Conservation (phyloP, 2,329 filamentous ascomycete species). For the Claviceps humidiphila region DNA sequence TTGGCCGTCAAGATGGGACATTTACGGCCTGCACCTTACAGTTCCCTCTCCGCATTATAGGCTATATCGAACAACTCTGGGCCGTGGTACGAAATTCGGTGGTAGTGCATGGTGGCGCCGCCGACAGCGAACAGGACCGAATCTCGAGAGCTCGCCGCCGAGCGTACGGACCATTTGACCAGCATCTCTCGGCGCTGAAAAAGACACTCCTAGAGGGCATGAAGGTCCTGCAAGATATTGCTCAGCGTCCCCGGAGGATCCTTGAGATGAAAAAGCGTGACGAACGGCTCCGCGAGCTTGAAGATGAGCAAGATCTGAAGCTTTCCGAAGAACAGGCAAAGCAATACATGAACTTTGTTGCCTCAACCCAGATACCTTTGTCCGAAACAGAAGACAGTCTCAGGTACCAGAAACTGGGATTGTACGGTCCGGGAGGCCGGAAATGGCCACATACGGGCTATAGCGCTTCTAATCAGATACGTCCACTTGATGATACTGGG, state of each 20-base stretch:
- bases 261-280: background rate
- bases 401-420: background rate
- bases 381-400: slow-evolving; percentile 1
- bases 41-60: slow-evolving; percentile 1
- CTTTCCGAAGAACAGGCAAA: slow-evolving; percentile 1
- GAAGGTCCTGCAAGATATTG: background rate
- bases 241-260: background rate
- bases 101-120: background rate
- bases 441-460: no score
- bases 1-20: background rate
- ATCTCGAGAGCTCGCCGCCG: no score
- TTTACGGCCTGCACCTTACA: slow-evolving; percentile 7
- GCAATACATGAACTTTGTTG: slow-evolving; percentile 9
- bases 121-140: background rate
- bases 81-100: background rate
- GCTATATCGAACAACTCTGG: slow-evolving; percentile 2
- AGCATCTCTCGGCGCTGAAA: background rate
- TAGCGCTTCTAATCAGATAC: background rate
- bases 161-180: background rate
- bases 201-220: background rate
- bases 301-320: slow-evolving; percentile 2
- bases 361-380: slow-evolving; percentile 5
- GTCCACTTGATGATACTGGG: background rate
- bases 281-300: background rate
- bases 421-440: background rate